A percentile compares a stretch with the other conserved stretches of the same genome.
Evolutionary conservation across 2,329 filamentous ascomycete species (phyloP).

Genomic region (Raffaelea arxii): DNA sequence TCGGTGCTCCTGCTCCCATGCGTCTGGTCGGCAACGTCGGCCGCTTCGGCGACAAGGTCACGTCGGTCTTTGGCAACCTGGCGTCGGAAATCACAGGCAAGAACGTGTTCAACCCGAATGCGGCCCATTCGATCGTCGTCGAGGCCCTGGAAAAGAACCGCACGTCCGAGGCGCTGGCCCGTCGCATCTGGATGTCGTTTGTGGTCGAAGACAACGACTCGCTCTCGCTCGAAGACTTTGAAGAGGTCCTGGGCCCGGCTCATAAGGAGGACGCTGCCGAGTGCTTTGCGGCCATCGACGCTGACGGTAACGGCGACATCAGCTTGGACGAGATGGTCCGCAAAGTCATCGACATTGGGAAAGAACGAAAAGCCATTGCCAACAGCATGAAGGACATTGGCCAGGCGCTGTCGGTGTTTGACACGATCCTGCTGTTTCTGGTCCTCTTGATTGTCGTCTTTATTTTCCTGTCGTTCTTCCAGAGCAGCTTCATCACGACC

Average conservation of each 20-base stretch:
- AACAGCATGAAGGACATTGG: slow-evolving; percentile 97
- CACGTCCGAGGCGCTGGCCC: slow-evolving; percentile 85
- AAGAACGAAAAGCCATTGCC: slow-evolving; percentile 77
- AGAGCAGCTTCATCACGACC: slow-evolving; percentile 73
- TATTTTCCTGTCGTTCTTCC: slow-evolving; percentile 84
- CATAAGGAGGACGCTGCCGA: slow-evolving; percentile 75
- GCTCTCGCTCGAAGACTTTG: slow-evolving; percentile 69
- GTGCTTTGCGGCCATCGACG: slow-evolving; percentile 71
- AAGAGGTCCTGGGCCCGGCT: slow-evolving; percentile 73
- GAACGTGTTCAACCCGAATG: slow-evolving; percentile 86
- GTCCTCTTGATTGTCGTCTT: slow-evolving; percentile 74
- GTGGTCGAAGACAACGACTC: slow-evolving; percentile 81
- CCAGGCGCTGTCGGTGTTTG: slow-evolving; percentile 83
- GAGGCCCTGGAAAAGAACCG: slow-evolving; percentile 77
- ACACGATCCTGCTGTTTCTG: slow-evolving; percentile 73
- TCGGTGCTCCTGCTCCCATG: slow-evolving; percentile 65
- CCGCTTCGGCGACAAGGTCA: slow-evolving; percentile 85
- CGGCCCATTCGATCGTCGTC: slow-evolving; percentile 80
- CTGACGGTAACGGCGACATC: slow-evolving; percentile 86
- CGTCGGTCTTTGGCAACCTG: slow-evolving; percentile 84
- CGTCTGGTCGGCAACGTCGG: slow-evolving; percentile 65
- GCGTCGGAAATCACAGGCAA: slow-evolving; percentile 93
- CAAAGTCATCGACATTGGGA: slow-evolving; percentile 73
- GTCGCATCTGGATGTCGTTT: slow-evolving; percentile 96
- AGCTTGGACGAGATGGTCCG: slow-evolving; percentile 91